Evolutionary conservation across 2,329 filamentous ascomycete genomes (phyloP), one percentile per base, ranked within the genome.

Genomic region (Cercospora sesami): DNA sequence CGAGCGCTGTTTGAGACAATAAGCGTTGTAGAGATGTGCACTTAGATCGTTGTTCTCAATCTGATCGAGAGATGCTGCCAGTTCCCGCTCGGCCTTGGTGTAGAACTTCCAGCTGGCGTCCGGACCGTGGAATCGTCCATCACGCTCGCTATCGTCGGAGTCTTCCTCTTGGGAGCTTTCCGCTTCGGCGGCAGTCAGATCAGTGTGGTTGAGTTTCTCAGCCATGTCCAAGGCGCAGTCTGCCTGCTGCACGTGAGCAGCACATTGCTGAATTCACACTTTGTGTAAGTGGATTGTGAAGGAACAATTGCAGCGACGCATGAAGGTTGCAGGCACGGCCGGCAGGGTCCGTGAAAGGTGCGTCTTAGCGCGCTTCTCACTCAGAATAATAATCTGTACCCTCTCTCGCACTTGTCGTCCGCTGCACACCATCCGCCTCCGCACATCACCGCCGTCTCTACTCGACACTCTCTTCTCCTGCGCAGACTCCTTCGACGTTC

Each of bases 11-110:
- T 90, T 93, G 64, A 96, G 81, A 39, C 86, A 86, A 80, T 90
- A 90, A 0, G 90, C 85, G 78, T 95, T 92, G 80, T 92, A 96
- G 5, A 97, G 81, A 80, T 97, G 94, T 55, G 89, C 80, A 0
- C 87, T 84, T 10, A 97, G 81, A 76, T 97, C 90, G 63, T 85
- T 82, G 45, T 90, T 86, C 39, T 87, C 83, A 16, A 88, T 77
- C 57, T 87, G 84, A 67, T 90, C 86, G 65, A 96, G 81, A 7
- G 89, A 88, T 5, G 84, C 81, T 67, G 86, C 86, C 1, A 91
- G 83, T 7, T 85, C 83, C 14, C 90, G 85, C 68, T 93, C 91
- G 33, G 85, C 80, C 60, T 83, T 81, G 1, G 89, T 92, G 66
- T 87, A 81, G 9, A 79, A 75, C 64, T 82, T 82, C 92, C 93